phyloP scores from a whole-genome alignment of 2,329 filamentous ascomycete genomes.

The Botrytis tulipae region DNA sequence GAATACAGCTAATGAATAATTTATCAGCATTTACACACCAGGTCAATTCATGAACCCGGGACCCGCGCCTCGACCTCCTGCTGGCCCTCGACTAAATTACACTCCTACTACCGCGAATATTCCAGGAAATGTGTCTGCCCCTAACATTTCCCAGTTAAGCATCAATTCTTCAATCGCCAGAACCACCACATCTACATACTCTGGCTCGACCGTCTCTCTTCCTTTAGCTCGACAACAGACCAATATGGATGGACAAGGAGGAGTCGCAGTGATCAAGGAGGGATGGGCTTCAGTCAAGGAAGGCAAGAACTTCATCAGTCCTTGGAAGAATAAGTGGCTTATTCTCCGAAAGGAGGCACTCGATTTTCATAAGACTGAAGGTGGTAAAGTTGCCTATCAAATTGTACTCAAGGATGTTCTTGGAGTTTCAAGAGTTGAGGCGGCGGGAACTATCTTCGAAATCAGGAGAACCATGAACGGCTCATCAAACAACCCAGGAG shows the following conservation, averaged over 20 bases:
- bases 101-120: constrained; percentile 71
- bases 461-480: constrained; percentile 75
- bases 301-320: constrained; percentile 78
- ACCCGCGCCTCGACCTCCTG: constrained; percentile 86
- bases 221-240: constrained; percentile 61
- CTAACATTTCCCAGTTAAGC: constrained; percentile 61
- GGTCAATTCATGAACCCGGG: constrained; percentile 94
- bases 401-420: constrained; percentile 84
- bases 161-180: constrained; percentile 62
- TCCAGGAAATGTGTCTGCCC: constrained; percentile 74
- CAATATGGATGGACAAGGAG: constrained; percentile 60
- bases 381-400: constrained; percentile 81
- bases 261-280: constrained; percentile 74
- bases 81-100: constrained; percentile 75
- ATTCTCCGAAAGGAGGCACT: constrained; percentile 90
- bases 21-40: constrained; percentile 53
- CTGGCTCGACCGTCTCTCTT: constrained; percentile 69
- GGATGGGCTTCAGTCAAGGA: constrained; percentile 87
- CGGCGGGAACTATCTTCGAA: constrained; percentile 89
- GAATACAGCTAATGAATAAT: constrained; percentile 16
- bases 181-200: constrained; percentile 64
- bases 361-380: constrained; percentile 91
- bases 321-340: constrained; percentile 88
- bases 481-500: constrained; percentile 67
- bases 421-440: constrained; percentile 86